phyloP scores from a whole-genome alignment of 257 asterid genomes.

The Gentiana straminea region DNA sequence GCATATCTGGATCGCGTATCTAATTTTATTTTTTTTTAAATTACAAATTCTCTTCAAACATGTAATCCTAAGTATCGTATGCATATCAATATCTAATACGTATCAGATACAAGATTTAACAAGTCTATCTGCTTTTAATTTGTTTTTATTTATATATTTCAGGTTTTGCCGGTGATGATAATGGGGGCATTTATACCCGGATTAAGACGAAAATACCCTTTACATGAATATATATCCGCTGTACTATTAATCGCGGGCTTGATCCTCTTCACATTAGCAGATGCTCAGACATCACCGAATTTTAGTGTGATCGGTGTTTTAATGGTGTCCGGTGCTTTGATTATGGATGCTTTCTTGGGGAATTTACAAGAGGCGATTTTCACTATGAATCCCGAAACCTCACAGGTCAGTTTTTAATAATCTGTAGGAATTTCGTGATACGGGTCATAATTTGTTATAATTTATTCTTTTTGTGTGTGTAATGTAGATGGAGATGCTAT shows the following conservation, averaged over 20 bases:
- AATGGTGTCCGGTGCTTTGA: conserved; percentile 76
- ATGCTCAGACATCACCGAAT: conserved; percentile 81
- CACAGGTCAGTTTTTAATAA: conserved; percentile 39
- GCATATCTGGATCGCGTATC: no score
- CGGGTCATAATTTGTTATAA: no score
- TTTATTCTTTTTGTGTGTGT: neutral
- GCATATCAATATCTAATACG: no score
- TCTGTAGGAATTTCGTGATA: no score
- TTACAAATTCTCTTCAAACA: no score
- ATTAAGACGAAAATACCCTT: conserved; percentile 70
- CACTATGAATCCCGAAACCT: conserved; percentile 72
- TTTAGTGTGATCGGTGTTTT: conserved; percentile 70
- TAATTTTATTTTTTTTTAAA: no score
- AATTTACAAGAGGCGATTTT: conserved; percentile 92
- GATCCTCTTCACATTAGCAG: conserved; percentile 88
- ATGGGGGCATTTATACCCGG: conserved; percentile 99
- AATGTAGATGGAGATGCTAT: conserved; percentile 85
- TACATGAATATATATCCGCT: conserved; percentile 77
- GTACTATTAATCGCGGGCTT: conserved; percentile 69
- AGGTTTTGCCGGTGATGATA: conserved; percentile 94
- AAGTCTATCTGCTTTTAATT: no score
- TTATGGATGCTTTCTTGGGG: conserved; percentile 85
- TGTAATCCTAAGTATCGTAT: no score
- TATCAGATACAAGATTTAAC: no score
- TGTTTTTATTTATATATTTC: neutral